Evolutionary conservation across 768 basidiomycete species (phyloP).

Genomic region (Boletus reticuloceps): DNA sequence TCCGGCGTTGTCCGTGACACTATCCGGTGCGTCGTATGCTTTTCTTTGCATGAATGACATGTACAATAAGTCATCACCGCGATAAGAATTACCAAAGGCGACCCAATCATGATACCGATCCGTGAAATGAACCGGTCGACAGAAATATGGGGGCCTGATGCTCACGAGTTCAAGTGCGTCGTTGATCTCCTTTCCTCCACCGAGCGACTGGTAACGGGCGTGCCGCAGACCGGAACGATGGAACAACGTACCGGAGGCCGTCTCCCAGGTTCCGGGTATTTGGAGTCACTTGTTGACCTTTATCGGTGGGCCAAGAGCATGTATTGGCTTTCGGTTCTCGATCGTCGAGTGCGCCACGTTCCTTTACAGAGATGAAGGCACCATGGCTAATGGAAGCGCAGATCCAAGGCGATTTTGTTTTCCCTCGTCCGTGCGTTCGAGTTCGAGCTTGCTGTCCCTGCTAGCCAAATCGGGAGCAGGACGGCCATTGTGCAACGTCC

Average conservation of each 20-base stretch:
- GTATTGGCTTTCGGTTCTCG: conserved; percentile 67
- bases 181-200: neutral
- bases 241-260: conserved; percentile 45
- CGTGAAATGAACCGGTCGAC: conserved; percentile 49
- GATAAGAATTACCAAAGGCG: conserved; percentile 43
- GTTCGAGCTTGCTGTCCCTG: conserved; percentile 52
- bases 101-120: conserved; percentile 50
- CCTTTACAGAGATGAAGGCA: neutral
- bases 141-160: conserved; percentile 62
- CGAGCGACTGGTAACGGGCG: neutral
- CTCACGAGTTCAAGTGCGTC: conserved; percentile 55
- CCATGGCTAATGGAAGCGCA: conserved; percentile 1
- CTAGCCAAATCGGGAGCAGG: conserved; percentile 34
- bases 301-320: conserved; percentile 61
- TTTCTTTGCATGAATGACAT: neutral
- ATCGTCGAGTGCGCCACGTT: conserved; percentile 50
- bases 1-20: conserved; percentile 40
- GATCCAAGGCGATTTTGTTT: conserved; percentile 46
- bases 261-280: conserved; percentile 50
- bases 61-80: neutral
- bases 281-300: conserved; percentile 62
- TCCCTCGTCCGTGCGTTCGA: conserved; percentile 49
- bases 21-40: conserved; percentile 33
- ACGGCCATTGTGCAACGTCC: conserved; percentile 42
- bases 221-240: conserved; percentile 61